These are phyloP conservation scores for Colletotrichum aenigma DNA, from an alignment of 2,329 filamentous ascomycete species.

Conservation along the genomic window DNA sequence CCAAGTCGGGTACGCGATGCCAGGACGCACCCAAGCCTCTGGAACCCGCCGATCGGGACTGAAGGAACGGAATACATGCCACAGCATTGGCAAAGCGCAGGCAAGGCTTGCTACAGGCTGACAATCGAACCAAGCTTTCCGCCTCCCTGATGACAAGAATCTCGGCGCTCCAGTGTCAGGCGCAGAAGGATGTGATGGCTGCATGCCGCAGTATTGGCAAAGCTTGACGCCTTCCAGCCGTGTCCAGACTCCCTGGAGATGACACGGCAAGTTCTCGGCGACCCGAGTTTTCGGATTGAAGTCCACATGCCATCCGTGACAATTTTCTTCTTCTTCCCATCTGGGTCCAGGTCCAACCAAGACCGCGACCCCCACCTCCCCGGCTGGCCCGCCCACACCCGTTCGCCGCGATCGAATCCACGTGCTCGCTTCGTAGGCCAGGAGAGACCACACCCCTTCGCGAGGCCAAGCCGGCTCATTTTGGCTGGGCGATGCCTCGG, in stretches of 20 bases:
- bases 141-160: background rate
- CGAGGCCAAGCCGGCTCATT: background rate
- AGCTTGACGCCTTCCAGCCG: background rate
- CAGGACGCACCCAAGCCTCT: conserved; percentile 13
- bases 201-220: background rate
- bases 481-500: background rate
- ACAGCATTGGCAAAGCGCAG: background rate
- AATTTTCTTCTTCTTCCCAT: background rate
- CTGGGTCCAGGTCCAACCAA: background rate
- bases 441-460: background rate
- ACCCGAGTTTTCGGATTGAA: background rate
- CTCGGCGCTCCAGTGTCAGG: background rate
- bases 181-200: background rate
- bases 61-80: background rate
- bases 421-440: conserved; percentile 17
- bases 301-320: background rate
- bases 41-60: background rate
- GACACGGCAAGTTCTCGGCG: background rate
- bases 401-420: conserved; percentile 2
- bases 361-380: background rate
- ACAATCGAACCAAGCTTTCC: background rate
- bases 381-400: background rate
- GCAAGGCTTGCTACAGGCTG: background rate
- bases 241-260: background rate
- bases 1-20: conserved; percentile 8